Evolutionary conservation across 2,329 filamentous ascomycete genomes (phyloP), one percentile per base, ranked within the genome.

Genomic region (Zymoseptoria tritici): DNA sequence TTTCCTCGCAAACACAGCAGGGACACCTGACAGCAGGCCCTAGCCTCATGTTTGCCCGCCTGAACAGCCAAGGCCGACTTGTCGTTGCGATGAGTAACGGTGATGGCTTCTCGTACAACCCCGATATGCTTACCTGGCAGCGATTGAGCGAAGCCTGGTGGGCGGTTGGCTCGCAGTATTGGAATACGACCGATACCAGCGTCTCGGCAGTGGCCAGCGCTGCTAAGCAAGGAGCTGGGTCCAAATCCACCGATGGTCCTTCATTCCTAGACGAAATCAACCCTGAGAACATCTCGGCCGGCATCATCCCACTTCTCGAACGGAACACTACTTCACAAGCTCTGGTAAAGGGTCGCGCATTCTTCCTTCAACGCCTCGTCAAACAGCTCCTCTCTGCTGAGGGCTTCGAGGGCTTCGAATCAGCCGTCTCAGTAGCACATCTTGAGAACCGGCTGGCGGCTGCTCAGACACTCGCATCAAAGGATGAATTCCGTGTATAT

Each of bases 91-190:
- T 99, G 60, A 94, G 88, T 22, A 97, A 97, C 68, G 94, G 94
- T 20, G 93, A 99, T 68, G 94, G 94, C 1, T 99, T 91, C 75
- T 87, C 87, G 57, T 99, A 99, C 75, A 90, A 90, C 1, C 84
- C 88, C 0, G 81, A 83, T 19, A 89, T 99, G 87, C 93, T 86
- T 74, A 84, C 86, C 7, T 99, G 94, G 94, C 93, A 97, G 74
- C 86, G 92, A 9, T 80, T 99, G n/a, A 96, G 91, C 2, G 95
- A 99, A 72, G 84, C 90, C 1, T 99, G 94, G 94, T 99, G 94
- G 91, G 93, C 93, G 0, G 91, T 97, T 0, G 92, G 92, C 19
- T 96, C 90, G 67, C 94, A 99, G 72, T 99, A 99, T 74, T 99
- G 94, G 95, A 97, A 99, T 74, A 95, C 91, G 0, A 96, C 91